Evolutionary conservation across 345 rosid species (phyloP), one percentile per base, ranked within the genome.

Genomic region (Noccaea bulbosa): DNA sequence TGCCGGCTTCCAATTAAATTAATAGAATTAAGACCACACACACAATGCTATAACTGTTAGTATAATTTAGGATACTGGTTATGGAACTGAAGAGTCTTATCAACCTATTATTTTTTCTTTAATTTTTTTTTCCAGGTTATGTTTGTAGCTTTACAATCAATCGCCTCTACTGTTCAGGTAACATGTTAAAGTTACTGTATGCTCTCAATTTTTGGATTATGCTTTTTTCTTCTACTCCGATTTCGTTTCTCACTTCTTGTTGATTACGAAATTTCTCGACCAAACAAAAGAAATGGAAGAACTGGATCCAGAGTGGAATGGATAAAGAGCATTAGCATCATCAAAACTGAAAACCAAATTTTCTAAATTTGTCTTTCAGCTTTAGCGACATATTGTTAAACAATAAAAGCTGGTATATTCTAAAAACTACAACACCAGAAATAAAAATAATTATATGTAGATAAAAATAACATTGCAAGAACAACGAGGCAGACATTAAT

Each of bases 371-470:
- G 34, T 40, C 52, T 9, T 48, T 27, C 27, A 39, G 34, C 7
- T 46, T 54, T 55, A 50, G 12, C 27, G 37, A 37, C 4, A 27
- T 27, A 46, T 37, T 45, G 24, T 47, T 20, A 40, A 73, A 16
- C 40, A 15, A 47, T 4, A 65, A 35, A 57, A 17, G 27, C 46
- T 40, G 39, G 57, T 15, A 37, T 22, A 39, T 58, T 50, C 67
- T 65, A 73, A 73, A 73, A 58, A 41, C 6, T 50, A 58, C 60
- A 40, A 57, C 45, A 66, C 52, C 61, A 49, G 27, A 73, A 62
- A 56, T 65, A 73, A 64, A 41, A 11, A 7, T 27, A 27, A 8
- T 24, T 33, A 3, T 33, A 8, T 10, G 6, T 39, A 11, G 34
- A 55, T 56, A 39, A 40, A 68, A 65, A 65, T 30, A 72, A 45